These are phyloP conservation scores for Postia placenta DNA, from an alignment of 768 basidiomycete species.

Conservation along the genomic window DNA sequence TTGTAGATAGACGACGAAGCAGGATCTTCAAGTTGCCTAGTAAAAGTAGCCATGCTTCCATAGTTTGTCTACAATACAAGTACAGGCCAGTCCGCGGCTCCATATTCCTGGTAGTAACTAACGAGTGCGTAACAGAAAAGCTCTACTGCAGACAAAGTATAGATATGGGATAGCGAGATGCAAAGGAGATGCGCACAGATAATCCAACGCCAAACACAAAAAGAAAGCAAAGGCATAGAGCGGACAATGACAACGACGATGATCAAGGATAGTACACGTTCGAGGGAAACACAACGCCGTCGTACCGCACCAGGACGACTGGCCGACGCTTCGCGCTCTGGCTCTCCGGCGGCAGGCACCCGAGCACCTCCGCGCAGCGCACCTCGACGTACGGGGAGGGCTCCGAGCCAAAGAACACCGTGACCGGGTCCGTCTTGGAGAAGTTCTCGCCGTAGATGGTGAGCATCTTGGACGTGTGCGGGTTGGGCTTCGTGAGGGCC, in stretches of 20 bases:
- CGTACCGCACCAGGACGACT: constrained; percentile 74
- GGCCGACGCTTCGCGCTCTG: constrained; percentile 66
- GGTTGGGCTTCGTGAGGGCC: constrained; percentile 69
- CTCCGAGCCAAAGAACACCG: constrained; percentile 82
- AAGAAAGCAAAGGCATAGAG: constrained; percentile 18
- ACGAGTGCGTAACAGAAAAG: constrained; percentile 12
- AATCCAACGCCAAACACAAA: constrained; percentile 9
- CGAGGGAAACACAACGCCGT: constrained; percentile 86
- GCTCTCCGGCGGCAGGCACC: constrained; percentile 72
- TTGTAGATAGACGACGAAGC: too few species aligned
- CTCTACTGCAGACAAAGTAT: constrained; percentile 12
- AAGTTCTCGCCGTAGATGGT: constrained; percentile 90
- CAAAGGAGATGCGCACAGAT: constrained; percentile 7
- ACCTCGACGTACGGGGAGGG: constrained; percentile 85
- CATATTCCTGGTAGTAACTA: constrained; percentile 9
- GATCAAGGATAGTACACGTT: constrained; percentile 72
- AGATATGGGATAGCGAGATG: constrained; percentile 7
- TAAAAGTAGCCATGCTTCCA: background rate
- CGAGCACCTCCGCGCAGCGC: constrained; percentile 80
- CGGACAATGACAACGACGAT: constrained; percentile 11
- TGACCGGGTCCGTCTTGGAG: constrained; percentile 73
- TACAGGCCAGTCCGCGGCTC: constrained; percentile 9
- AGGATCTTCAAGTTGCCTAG: too few species aligned
- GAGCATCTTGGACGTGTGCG: constrained; percentile 72
- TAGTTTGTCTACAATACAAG: constrained; percentile 15